Evolutionary conservation across 257 asterid species (phyloP), one percentile per base, ranked within the genome.

Genomic region (Solanum pinnatisectum): DNA sequence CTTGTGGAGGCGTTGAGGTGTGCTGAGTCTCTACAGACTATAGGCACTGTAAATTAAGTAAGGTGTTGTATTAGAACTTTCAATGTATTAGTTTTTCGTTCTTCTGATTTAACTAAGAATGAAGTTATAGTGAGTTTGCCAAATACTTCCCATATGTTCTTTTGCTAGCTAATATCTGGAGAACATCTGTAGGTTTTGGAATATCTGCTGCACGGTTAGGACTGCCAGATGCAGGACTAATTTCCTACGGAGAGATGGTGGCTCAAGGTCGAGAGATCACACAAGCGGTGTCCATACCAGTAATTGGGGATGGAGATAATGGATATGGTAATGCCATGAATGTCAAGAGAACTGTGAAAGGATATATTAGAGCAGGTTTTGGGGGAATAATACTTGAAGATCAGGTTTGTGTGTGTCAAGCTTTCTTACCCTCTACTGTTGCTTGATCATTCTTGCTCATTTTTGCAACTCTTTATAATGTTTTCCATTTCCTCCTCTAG

Each of bases 281-380:
- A 42, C 94, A 91, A 83, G 96, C 99, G 63, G 96, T 94, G 68
- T 93, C 97, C 85, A 95, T 96, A 78, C 99, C 99, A 18, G 83
- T 96, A 83, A 96, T 96, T 83, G 99, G 99, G 63, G 99, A 96
- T 91, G 99, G 94, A 74, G 99, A 96, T 91, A 95, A 96, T 90
- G 99, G 99, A 87, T 95, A 96, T 87, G 99, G 98, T 87, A 96
- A 96, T 88, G 94, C 98, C 84, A 94, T 96, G 98, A 96, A 95
- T 89, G 98, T 95, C 78, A 96, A 95, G 94, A 94, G 99, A 92
- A 94, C 99, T 84, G 94, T 94, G 90, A 93, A 74, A 90, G 98
- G 98, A 89, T 96, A 94, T 89, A 95, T 96, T 59, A 92, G 86
- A 86, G 98, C 98, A 73, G 99, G 98, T 70, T 96, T 94, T 91